A percentile compares a stretch with the other conserved stretches of the same genome.
Evolutionary conservation across 257 asterid species (phyloP).

Genomic region (Paraleonurus japonicus): DNA sequence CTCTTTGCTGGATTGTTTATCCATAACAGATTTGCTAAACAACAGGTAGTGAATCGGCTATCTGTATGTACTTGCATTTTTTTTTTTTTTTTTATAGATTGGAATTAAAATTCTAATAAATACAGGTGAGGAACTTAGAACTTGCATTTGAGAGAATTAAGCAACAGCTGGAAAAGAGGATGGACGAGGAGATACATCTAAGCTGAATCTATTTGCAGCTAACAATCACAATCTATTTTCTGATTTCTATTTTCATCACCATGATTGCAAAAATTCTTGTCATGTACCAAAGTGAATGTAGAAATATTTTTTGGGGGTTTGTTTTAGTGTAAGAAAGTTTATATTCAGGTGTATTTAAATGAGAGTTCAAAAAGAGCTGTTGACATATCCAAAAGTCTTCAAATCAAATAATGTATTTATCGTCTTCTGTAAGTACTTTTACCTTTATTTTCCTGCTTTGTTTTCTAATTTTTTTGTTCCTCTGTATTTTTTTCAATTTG

Average conservation of each 20-base stretch:
- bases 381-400: not conserved
- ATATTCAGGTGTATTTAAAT: not conserved
- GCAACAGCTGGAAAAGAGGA: slow-evolving; percentile 47
- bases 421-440: too few relatives aligned
- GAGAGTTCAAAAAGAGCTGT: not conserved
- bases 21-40: slow-evolving; percentile 71
- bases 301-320: too few relatives aligned
- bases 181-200: slow-evolving; percentile 32
- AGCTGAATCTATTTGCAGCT: slow-evolving; percentile 14
- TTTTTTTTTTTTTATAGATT: not conserved
- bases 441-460: not conserved
- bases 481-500: too few relatives aligned
- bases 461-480: not conserved
- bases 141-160: slow-evolving; percentile 55
- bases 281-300: not conserved
- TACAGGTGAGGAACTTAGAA: slow-evolving; percentile 63
- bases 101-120: slow-evolving; percentile 11
- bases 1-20: slow-evolving; percentile 71
- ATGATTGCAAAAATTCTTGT: not conserved
- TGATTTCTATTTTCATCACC: not conserved
- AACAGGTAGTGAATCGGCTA: slow-evolving; percentile 49
- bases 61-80: not conserved
- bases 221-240: not conserved
- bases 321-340: too few relatives aligned
- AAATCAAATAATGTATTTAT: too few relatives aligned